Conservation (phyloP, 2,329 filamentous ascomycete genomes). For the Rhinocladiella mackenziei region DNA sequence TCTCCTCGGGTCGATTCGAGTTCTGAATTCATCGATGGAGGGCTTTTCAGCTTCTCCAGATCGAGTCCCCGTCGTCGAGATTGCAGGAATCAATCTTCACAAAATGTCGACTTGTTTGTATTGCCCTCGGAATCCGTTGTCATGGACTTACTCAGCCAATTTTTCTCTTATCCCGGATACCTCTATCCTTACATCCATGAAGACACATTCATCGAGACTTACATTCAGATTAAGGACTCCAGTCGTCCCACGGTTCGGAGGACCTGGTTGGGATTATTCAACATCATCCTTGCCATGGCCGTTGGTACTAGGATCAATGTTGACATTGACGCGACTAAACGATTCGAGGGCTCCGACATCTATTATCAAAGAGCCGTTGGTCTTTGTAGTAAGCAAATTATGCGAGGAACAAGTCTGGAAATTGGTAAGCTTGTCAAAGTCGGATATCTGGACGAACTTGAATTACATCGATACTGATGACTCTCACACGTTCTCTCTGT, state of each 20-base stretch:
- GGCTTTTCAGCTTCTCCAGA: constrained; percentile 9
- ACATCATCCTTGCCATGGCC: constrained; percentile 50
- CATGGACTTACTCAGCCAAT: constrained; percentile 7
- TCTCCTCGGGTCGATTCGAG: neutral
- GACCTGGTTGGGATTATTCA: constrained; percentile 51
- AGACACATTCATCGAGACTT: constrained; percentile 35
- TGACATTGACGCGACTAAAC: constrained; percentile 34
- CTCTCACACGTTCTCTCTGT: neutral
- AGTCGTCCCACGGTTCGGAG: constrained; percentile 39
- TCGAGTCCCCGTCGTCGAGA: neutral
- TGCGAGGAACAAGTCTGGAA: constrained; percentile 45
- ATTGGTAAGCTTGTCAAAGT: constrained; percentile 34
- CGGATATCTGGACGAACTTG: too few relatives aligned
- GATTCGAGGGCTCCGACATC: constrained; percentile 42
- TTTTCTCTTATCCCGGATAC: constrained; percentile 34
- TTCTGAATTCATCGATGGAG: constrained; percentile 4
- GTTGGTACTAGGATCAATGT: constrained; percentile 36
- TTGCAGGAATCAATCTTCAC: neutral
- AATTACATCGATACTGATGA: neutral
- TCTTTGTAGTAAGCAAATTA: constrained; percentile 43
- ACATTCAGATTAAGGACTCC: constrained; percentile 33
- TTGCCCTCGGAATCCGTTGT: constrained; percentile 32
- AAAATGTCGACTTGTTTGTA: constrained; percentile 32
- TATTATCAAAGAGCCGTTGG: constrained; percentile 45
- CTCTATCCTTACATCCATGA: constrained; percentile 43